Evolutionary conservation across 805 yeast genomes (phyloP), one percentile per base, ranked within the genome.

Genomic region (Yamadazyma philogaea): DNA sequence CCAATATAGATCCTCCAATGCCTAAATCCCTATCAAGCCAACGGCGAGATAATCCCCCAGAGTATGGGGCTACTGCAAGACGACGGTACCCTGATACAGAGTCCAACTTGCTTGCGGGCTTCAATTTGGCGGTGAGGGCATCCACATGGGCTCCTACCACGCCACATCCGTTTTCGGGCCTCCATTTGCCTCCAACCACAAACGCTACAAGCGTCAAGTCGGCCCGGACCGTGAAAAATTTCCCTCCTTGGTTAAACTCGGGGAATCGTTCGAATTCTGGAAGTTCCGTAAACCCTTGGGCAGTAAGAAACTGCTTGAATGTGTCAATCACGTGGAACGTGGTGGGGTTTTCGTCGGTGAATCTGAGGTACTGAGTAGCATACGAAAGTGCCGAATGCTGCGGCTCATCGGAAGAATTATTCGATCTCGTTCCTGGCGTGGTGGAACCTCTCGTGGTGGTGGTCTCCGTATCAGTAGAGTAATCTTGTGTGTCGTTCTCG

Each of bases 1-100:
- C 77, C 40, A 85, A 66, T 18, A 87, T 75, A 45, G 87, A 72
- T 35, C 96, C 96, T 39, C 89, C 95, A 47, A 87, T 61, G 35
- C 95, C 93, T 46, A 87, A 74, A 60, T 87, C 96, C 59, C 96
- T 77, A 61, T 87, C 96, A 74, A 86, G 79, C 89, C 95, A 84
- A 32, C 78, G 62, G 17, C 72, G 71, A 22, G 71, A 67, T 50
- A 84, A 61, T 2, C 86, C 82, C 26, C 93, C 93, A 16, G 87
- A 79, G 59, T 87, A 87, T 1, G 91, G 88, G 0, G 95, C 91
- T 30, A 85, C 87, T 5, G 95, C 96, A 22, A 87, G 67, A 37
- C 83, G 64, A 50, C 84, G 87, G 60, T 77, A 87, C 22, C 95
- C 95, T 44, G 84, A 89, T 12, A 81, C 78, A 7, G 72, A 64